These are phyloP conservation scores for Monilinia fructigena DNA, from an alignment of 2,329 filamentous ascomycete genomes.

Conservation along the genomic window DNA sequence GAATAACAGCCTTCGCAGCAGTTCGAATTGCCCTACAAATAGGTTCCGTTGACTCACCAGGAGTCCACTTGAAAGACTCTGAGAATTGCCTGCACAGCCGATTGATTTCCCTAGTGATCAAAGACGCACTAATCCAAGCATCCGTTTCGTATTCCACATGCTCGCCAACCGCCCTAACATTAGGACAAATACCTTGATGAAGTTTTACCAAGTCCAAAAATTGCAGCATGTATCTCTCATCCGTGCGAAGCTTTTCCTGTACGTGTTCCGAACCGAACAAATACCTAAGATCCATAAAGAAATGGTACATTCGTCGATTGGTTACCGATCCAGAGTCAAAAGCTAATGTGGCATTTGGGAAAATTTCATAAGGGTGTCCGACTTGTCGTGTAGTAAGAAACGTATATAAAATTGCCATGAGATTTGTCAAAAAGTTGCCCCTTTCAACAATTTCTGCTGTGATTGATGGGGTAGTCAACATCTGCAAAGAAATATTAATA, in stretches of 20 bases:
- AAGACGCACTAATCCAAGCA: conserved; percentile 93
- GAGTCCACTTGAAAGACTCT: conserved; percentile 74
- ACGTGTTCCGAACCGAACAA: conserved; percentile 86
- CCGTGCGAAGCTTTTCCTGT: conserved; percentile 76
- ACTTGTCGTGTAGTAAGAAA: conserved; percentile 96
- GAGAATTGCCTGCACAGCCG: conserved; percentile 84
- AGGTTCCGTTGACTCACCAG: conserved; percentile 61
- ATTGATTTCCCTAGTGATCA: conserved; percentile 94
- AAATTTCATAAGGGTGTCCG: conserved; percentile 86
- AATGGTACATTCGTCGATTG: conserved; percentile 94
- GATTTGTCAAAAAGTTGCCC: conserved; percentile 91
- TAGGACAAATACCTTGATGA: conserved; percentile 95
- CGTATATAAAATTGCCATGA: conserved; percentile 95
- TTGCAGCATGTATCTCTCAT: conserved; percentile 86
- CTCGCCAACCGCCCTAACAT: conserved; percentile 85
- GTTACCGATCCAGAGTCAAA: conserved; percentile 95
- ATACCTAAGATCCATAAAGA: conserved; percentile 92
- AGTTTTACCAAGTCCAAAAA: conserved; percentile 95
- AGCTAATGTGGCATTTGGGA: conserved; percentile 79
- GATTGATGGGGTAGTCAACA: conserved; percentile 94
- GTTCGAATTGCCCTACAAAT: conserved; percentile 71
- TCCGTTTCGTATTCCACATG: conserved; percentile 99
- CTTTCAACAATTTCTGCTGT: conserved; percentile 92
- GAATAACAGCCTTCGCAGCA: conserved; percentile 77
- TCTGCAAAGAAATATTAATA: conserved; percentile 94